A percentile compares a stretch with the other conserved stretches of the same genome.
phyloP scores from a whole-genome alignment of 208 protist genomes.

The Naegleria lovaniensis region DNA sequence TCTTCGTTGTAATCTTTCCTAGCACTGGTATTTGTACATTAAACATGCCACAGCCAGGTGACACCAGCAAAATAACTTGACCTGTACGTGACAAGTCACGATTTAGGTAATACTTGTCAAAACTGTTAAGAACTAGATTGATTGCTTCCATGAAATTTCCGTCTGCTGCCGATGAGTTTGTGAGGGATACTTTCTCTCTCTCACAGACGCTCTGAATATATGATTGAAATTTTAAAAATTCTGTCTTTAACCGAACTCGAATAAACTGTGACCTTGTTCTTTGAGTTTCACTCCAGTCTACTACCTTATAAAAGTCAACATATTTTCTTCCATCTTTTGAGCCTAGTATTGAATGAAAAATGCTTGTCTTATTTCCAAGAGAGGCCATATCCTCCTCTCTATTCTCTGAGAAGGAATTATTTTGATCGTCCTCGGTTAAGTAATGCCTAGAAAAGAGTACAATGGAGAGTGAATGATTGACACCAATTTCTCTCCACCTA shows the following conservation, averaged over 20 bases:
- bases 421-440: neutral
- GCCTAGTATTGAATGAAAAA: neutral
- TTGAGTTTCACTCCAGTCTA: neutral
- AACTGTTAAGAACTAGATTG: constrained; percentile 20
- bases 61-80: constrained; percentile 23
- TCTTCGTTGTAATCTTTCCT: neutral
- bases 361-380: neutral
- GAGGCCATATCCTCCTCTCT: neutral
- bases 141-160: constrained; percentile 27
- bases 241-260: neutral
- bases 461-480: constrained; percentile 13
- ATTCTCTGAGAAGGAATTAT: neutral
- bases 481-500: neutral
- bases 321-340: neutral
- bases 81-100: constrained; percentile 20
- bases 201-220: neutral
- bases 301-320: constrained; percentile 21
- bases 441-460: constrained; percentile 19
- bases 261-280: neutral
- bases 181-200: neutral
- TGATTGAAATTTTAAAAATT: neutral
- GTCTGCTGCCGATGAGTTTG: neutral
- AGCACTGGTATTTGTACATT: neutral
- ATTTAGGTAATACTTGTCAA: constrained; percentile 25
- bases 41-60: constrained; percentile 20